Evolutionary conservation across 2,329 filamentous ascomycete species (phyloP), one percentile per base, ranked within the genome.

Genomic region (Exophiala spinifera): DNA sequence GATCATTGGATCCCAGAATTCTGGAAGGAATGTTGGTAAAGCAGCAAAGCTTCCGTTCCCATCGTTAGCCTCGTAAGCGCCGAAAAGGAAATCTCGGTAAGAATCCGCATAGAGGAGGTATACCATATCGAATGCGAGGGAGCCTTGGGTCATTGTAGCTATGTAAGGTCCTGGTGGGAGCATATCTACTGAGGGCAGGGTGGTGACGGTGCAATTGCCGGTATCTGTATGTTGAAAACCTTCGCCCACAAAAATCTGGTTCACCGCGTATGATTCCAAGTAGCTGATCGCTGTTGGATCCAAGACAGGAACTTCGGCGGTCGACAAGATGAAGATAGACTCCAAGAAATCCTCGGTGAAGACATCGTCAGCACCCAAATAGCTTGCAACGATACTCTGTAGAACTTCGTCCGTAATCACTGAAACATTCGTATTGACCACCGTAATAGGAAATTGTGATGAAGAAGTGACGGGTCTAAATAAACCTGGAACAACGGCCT

Each of bases 81-180:
- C 52, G 17, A 36, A 51, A 14, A 46, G 37, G 52, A 55, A 55
- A 19, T 50, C 39, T 19, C 47, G 39, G 51, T 54, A 54, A 11
- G 43, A 40, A 19, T 53, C 50, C 10, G 42, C 50, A 28, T 53
- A 53, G 39, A 53, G 25, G 13, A 45, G 43, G 40, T 53, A 40
- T 1, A 53, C 50, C 33, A 34, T 36, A 6, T 31, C 28, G 10
- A 53, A 28, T n/a, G 21, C 31, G 17, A 47, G n/a, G 19, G 19
- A 13, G 4, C 31, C 43, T 13, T 3, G 11, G 15, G 44, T 20
- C 8, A 47, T 23, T 11, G 40, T 53, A 21, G 50, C 50, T 17
- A 53, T 20, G 31, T 53, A 53, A 28, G 50, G 50, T 17, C 50
- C 50, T 23, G 50, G 14, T 17, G 42, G 40, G 37, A 36, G 50